These are phyloP conservation scores for Flaveria sonorensis DNA, from an alignment of 129 eudicot species.

Conservation along the genomic window DNA sequence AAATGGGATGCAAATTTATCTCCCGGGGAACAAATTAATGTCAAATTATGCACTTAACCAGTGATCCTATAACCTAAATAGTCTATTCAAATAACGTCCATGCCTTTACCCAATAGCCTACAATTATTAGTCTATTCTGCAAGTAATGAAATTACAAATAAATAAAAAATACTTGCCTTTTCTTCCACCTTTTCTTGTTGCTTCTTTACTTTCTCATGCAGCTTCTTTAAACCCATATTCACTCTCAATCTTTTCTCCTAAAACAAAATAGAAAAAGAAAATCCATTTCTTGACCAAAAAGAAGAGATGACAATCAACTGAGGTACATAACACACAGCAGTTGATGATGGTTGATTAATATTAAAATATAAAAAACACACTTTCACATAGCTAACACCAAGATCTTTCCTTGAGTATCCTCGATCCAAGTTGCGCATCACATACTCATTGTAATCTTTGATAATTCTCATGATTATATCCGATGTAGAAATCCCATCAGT, in stretches of 20 bases:
- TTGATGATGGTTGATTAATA: neutral
- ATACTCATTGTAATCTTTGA: constrained; percentile 91
- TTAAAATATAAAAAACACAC: constrained; percentile 35
- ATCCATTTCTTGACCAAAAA: constrained; percentile 9
- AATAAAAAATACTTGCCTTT: constrained; percentile 44
- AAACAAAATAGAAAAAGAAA: constrained; percentile 19
- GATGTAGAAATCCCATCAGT: constrained; percentile 97
- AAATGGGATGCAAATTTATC: neutral
- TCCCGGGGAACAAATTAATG: neutral
- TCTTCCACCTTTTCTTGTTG: constrained; percentile 94
- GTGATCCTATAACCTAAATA: neutral
- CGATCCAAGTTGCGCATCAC: constrained; percentile 97
- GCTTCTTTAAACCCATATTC: constrained; percentile 73
- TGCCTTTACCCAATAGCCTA: neutral
- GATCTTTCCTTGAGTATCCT: constrained; percentile 97
- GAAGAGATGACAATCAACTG: neutral
- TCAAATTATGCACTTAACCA: neutral
- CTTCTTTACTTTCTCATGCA: constrained; percentile 85
- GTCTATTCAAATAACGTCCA: neutral
- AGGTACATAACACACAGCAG: constrained; percentile 12
- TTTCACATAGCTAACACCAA: constrained; percentile 94
- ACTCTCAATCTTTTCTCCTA: constrained; percentile 92
- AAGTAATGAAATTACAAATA: neutral
- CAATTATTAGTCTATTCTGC: constrained; percentile 6
- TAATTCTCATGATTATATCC: constrained; percentile 90